Evolutionary conservation across 2,329 filamentous ascomycete species (phyloP), one percentile per base, ranked within the genome.

Genomic region (Arthrobotrys pseudoclavata): DNA sequence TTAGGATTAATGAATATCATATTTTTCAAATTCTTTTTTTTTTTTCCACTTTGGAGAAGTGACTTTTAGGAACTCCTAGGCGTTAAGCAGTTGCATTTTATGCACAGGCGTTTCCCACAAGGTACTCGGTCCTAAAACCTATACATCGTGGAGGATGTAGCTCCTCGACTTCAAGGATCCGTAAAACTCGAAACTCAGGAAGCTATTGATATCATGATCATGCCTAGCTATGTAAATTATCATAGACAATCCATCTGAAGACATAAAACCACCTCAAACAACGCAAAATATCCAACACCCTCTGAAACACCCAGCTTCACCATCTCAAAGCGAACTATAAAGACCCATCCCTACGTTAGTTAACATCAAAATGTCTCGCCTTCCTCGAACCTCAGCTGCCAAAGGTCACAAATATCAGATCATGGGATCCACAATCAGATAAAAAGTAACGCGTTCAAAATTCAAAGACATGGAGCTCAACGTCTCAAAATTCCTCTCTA

Each of bases 391-490:
- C 42, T 45, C 42, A 45, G 42, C 42, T 45, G 42, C 42, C 42
- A 1, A 18, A 7, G 15, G 40, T 42, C 18, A 18, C 15, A 1
- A 45, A 6, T 45, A 42, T 45, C 42, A 45, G 42, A 45, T 45
- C 42, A 45, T 45, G 42, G 9, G 42, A 20, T 45, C 42, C 2
- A 31, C 29, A 4, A 31, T 31, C 29, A 5, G 13, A 15, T 40
- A 40, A 40, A n/a, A 40, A 40, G 15, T 15, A 40, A 40, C 37
- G 9, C 12, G 31, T 34, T 34, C 12, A n/a, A 40, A 2, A 18
- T 45, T 50, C 31, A 7, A 22, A 57, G 52, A 57, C 52, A 57
- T 20, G 18, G 50, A 57, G 52, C 52, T 57, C 52, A 57, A 40
- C 37, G 10, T 40, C 13, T 40, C 37, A 40, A 10, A 9, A 34